Evolutionary conservation across 2,329 filamentous ascomycete genomes (phyloP).

Genomic region (Zasmidium angulare): DNA sequence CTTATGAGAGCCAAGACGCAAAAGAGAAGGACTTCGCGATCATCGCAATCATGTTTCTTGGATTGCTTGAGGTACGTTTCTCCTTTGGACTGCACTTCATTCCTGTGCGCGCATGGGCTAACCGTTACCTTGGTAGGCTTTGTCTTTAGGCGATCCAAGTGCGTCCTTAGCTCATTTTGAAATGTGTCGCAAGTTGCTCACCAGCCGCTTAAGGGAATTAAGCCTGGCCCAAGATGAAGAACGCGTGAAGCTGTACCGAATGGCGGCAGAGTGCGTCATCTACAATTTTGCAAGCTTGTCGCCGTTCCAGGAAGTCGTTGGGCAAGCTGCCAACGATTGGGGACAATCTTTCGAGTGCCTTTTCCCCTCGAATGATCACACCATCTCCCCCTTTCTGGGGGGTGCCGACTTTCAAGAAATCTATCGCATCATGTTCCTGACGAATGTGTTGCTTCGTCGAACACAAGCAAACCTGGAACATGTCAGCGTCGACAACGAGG

Average conservation of each 20-base stretch:
- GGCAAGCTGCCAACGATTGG: slow-evolving; percentile 7
- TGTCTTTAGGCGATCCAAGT: slow-evolving; percentile 17
- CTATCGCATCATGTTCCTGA: slow-evolving; percentile 15
- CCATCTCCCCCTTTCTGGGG: slow-evolving; percentile 16
- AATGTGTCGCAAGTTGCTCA: slow-evolving; percentile 17
- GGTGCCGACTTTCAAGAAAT: slow-evolving; percentile 15
- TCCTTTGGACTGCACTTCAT: not conserved
- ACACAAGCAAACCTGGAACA: not conserved
- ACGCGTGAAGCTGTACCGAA: slow-evolving; percentile 14
- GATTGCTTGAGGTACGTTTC: slow-evolving; percentile 14
- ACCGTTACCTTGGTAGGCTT: slow-evolving; percentile 4
- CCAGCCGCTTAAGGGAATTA: slow-evolving; percentile 5
- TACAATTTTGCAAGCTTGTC: slow-evolving; percentile 15
- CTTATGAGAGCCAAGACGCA: slow-evolving; percentile 1
- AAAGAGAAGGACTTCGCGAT: slow-evolving; percentile 9
- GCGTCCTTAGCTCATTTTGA: slow-evolving; percentile 18
- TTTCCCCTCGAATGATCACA: slow-evolving; percentile 11
- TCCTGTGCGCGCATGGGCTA: not conserved
- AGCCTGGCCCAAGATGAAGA: not conserved
- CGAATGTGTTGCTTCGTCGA: slow-evolving; percentile 10
- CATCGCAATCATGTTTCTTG: slow-evolving; percentile 15
- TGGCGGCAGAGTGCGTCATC: slow-evolving; percentile 20
- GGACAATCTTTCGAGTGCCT: slow-evolving; percentile 9
- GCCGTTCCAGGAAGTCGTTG: slow-evolving; percentile 4
- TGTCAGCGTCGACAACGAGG: not conserved